A percentile compares a stretch with the other conserved stretches of the same genome.
Evolutionary conservation across 2,329 filamentous ascomycete species (phyloP).

Genomic region (Gaeumannomyces tritici): DNA sequence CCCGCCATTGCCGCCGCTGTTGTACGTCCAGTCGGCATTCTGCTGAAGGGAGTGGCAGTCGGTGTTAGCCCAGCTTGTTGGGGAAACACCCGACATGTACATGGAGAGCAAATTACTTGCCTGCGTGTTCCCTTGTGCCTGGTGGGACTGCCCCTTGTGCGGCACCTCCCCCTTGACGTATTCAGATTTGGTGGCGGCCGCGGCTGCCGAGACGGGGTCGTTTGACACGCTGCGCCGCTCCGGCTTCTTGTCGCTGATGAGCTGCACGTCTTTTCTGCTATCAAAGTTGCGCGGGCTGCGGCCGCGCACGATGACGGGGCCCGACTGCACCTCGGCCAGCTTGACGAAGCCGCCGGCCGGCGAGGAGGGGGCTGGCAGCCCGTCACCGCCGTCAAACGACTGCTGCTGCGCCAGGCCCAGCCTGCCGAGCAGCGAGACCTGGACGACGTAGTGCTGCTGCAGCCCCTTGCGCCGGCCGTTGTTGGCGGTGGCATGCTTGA

Average conservation of each 20-base stretch:
- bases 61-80: background rate
- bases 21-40: slow-evolving; percentile 33
- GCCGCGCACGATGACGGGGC: slow-evolving; percentile 89
- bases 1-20: background rate
- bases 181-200: slow-evolving; percentile 8
- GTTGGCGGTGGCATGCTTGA: slow-evolving; percentile 92
- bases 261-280: slow-evolving; percentile 73
- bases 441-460: slow-evolving; percentile 89
- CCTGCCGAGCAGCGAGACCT: slow-evolving; percentile 60
- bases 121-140: slow-evolving; percentile 23
- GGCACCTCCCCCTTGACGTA: slow-evolving; percentile 10
- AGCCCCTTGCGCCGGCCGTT: slow-evolving; percentile 89
- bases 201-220: slow-evolving; percentile 13
- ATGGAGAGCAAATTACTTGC: slow-evolving; percentile 15
- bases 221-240: slow-evolving; percentile 35
- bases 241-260: slow-evolving; percentile 44
- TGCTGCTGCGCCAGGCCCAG: background rate
- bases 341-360: slow-evolving; percentile 52
- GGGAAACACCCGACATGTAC: background rate
- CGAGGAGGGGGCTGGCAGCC: background rate
- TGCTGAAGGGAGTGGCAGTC: slow-evolving; percentile 8
- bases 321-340: slow-evolving; percentile 79
- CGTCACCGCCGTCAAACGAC: background rate
- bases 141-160: slow-evolving; percentile 20
- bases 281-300: slow-evolving; percentile 92